Conservation (phyloP, 768 basidiomycete species). For the Hygrophoropsis aurantiaca region DNA sequence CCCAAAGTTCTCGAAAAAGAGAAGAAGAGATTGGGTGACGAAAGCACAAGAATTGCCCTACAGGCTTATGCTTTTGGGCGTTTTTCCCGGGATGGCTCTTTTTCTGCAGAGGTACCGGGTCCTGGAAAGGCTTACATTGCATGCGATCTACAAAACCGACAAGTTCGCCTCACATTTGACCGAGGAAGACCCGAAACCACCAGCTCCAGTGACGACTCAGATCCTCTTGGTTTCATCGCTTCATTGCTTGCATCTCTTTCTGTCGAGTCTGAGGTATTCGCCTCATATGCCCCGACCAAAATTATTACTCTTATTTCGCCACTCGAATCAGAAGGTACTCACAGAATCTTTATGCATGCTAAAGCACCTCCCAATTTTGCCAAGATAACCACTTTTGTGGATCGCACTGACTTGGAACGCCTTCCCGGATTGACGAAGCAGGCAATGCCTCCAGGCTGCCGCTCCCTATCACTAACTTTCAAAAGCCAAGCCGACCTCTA, state of each 20-base stretch:
- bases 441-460: slow-evolving; percentile 27
- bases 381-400: not conserved
- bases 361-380: slow-evolving; percentile 31
- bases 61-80: slow-evolving; percentile 37
- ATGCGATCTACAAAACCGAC: slow-evolving; percentile 34
- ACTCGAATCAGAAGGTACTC: slow-evolving; percentile 6
- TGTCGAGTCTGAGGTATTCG: no score
- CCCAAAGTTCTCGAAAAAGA: slow-evolving; percentile 23
- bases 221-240: not conserved
- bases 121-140: slow-evolving; percentile 29
- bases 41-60: slow-evolving; percentile 19
- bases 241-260: slow-evolving; percentile 1
- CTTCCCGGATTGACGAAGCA: slow-evolving; percentile 23
- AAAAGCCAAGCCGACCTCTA: slow-evolving; percentile 19
- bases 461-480: slow-evolving; percentile 31
- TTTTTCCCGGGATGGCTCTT: slow-evolving; percentile 32
- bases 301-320: slow-evolving; percentile 22
- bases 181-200: slow-evolving; percentile 10
- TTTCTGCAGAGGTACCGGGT: slow-evolving; percentile 30
- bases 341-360: slow-evolving; percentile 31
- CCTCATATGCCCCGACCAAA: slow-evolving; percentile 17
- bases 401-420: slow-evolving; percentile 13
- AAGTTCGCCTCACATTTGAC: slow-evolving; percentile 30
- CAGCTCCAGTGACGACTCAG: not conserved
- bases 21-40: slow-evolving; percentile 19